Evolutionary conservation across 1,284 basidiomycete genomes (phyloP), one percentile per base, ranked within the genome.

Genomic region (Tilletia horrida): DNA sequence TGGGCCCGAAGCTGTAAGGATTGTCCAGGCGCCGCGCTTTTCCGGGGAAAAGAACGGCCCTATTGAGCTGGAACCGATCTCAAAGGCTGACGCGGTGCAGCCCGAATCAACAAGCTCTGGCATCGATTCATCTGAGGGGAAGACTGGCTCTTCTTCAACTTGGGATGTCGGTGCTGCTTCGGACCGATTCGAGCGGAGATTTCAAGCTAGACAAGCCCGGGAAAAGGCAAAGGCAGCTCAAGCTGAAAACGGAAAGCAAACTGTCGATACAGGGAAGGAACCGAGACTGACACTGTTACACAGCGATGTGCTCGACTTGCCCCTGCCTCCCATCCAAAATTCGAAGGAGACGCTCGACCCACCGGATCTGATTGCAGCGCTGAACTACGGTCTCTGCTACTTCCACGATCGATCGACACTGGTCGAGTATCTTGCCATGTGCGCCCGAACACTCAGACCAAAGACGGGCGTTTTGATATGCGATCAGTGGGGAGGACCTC

Each of bases 311-410:
- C 69, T 78, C 8, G 66, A 69, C 31, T 67, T 78, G 21, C 76
- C 76, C 1, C 61, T 74, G 29, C 65, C 74, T 14, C 62, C 67
- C 11, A 47, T 65, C 13, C n/a, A 25, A 27, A 16, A 35, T 14
- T 16, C 23, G 35, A 40, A 63, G 71, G 23, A 67, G 69, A 23
- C 43, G 67, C n/a, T 27, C 35, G 43, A 23, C 40, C 29, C 61
- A 6, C 76, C 76, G 7, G 76, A 77, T 43, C 27, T 77, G 16
- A 69, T 78, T 11, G 76, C 76, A 3, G 68, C 76, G 43, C 72
- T 75, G 27, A 78, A 78, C 67, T 78, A 78, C 59, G 76, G 76
- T 14, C 71, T 78, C 64, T 73, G 72, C 23, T 78, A 78, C 66
- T 78, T 78, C 47, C 76, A 78, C 67, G 69, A 70, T 43, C 73